Base-by-base conservation (phyloP, 768 basidiomycete genomes). In the Daedaleopsis nitida region DNA sequence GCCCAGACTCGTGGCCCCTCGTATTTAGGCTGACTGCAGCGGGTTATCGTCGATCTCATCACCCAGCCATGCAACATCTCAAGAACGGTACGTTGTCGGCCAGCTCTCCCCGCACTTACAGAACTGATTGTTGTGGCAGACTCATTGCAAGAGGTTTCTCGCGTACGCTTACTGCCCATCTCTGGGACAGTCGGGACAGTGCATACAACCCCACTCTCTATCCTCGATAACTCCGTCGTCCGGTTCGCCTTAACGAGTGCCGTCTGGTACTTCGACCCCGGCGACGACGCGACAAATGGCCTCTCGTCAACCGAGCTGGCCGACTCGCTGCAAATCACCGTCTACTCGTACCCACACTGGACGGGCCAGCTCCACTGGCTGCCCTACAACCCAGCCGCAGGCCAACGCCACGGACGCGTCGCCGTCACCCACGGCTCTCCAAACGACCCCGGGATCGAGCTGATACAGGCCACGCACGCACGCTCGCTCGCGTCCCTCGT, bases 331-430 rank as follows among this genome's bases (percentile, higher is more conserved):
- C 50, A 45, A 16, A 34, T 12, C 13, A 61, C 60, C 12, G 12
- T 58, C 21, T 24, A 53, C 57, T 19, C 45, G 9, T 65, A 65
- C 38, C 52, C 64, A 1, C 59, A 55, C 16, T 65, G 59, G 59
- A 45, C 55, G 10, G 64, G 57, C 11, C 59, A 61, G 52, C 53
- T 65, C 13, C 52, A 56, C n/a, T 65, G 64, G 64, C 14, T 57
- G 3, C 52, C 59, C 2, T 58, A 57, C 48, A 39, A 57, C 23
- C 48, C n/a, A 17, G 7, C 7, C 11, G 21, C 32, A 5, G 52
- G 38, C 3, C 55, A 57, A 17, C 58, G 55, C 1, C 55, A 57
- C 5, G 64, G 64, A 4, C 64, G 59, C 35, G 32, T 58, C 1
- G 48, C 23, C 17, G 27, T 65, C 42, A 37, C 59, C 24, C 58